phyloP scores from a whole-genome alignment of 2,329 filamentous ascomycete species.

The Keithomyces neogunnii region DNA sequence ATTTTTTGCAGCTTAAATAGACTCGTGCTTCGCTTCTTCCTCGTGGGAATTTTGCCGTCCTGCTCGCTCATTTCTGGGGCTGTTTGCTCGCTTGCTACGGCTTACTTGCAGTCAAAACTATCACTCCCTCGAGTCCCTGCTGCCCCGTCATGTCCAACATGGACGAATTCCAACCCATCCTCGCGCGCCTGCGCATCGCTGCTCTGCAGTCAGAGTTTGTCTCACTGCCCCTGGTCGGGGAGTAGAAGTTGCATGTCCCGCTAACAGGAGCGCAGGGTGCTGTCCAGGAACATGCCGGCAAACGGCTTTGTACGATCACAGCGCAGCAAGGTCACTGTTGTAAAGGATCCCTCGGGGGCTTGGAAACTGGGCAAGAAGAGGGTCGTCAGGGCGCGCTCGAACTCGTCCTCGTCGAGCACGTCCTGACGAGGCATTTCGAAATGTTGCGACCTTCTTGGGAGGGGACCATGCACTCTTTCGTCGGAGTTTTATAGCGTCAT shows the following conservation, averaged over 20 bases:
- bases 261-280: slow-evolving; percentile 1
- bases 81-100: too few species aligned
- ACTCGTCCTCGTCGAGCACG: slow-evolving; percentile 2
- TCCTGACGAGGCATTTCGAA: not conserved
- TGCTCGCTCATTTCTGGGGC: too few species aligned
- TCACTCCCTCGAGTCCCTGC: too few species aligned
- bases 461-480: too few species aligned
- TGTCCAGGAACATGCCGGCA: slow-evolving; percentile 3
- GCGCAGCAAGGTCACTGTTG: slow-evolving; percentile 15
- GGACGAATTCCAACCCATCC: slow-evolving; percentile 21
- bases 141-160: not conserved
- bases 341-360: slow-evolving; percentile 10
- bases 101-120: too few species aligned
- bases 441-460: not conserved
- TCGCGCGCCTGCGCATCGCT: slow-evolving; percentile 39
- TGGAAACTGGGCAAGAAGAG: slow-evolving; percentile 15
- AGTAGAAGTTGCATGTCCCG: not conserved
- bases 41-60: too few species aligned
- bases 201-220: slow-evolving; percentile 39
- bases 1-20: too few species aligned
- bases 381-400: slow-evolving; percentile 14
- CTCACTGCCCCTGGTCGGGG: not conserved
- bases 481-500: not conserved
- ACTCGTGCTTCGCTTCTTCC: too few species aligned
- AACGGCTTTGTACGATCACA: slow-evolving; percentile 14